phyloP scores from a whole-genome alignment of 2,329 filamentous ascomycete species.

The Pseudocercospora eumusae region DNA sequence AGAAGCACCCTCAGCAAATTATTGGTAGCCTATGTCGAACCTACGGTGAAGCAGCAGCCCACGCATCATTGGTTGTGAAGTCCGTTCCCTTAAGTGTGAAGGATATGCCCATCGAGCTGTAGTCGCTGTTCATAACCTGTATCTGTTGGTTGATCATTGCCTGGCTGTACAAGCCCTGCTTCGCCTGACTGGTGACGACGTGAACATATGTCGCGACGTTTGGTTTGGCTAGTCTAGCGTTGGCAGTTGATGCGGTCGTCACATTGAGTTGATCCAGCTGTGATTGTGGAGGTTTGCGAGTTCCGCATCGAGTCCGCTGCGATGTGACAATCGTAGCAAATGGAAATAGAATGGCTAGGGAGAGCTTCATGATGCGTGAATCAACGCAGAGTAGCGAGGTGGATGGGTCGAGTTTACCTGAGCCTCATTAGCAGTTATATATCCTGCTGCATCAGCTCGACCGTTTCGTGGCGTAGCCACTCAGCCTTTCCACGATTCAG shows the following conservation, averaged over 20 bases:
- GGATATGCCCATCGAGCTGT: slow-evolving; percentile 44
- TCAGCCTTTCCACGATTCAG: not conserved
- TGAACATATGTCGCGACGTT: slow-evolving; percentile 41
- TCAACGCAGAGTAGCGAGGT: not conserved
- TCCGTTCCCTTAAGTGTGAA: slow-evolving; percentile 52
- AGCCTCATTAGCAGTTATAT: not conserved
- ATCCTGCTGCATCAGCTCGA: not conserved
- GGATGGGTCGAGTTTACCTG: not conserved
- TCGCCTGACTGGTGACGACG: slow-evolving; percentile 42
- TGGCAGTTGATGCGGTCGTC: not conserved
- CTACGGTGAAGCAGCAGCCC: slow-evolving; percentile 47
- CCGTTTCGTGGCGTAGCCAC: not conserved
- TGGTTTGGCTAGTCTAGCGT: not conserved
- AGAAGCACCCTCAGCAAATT: not conserved
- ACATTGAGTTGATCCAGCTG: not conserved
- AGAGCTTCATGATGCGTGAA: not conserved
- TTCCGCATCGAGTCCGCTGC: not conserved
- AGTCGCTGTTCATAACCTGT: slow-evolving; percentile 33
- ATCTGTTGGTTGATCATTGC: slow-evolving; percentile 14
- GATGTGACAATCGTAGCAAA: not conserved
- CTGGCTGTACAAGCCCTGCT: slow-evolving; percentile 40
- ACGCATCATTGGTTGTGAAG: slow-evolving; percentile 53
- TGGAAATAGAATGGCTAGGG: not conserved
- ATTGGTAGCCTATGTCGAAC: slow-evolving; percentile 17
- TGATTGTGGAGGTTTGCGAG: not conserved